phyloP scores from a whole-genome alignment of 108 stramenopile genomes.

The Cyclotella distinguenda region DNA sequence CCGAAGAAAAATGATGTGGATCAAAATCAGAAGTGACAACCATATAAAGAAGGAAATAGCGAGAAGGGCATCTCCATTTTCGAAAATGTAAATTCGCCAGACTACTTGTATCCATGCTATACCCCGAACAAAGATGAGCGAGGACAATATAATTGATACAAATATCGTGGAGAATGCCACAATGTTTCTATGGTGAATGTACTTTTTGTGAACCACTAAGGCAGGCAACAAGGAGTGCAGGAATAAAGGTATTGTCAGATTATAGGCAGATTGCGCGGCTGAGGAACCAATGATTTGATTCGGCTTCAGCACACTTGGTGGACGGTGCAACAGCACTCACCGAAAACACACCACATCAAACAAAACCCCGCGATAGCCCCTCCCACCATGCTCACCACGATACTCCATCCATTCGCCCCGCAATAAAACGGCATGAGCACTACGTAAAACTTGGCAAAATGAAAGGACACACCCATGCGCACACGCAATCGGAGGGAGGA shows the following conservation, averaged over 20 bases:
- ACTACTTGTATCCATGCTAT: slow-evolving; percentile 46
- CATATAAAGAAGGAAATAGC: slow-evolving; percentile 32
- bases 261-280: not conserved
- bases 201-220: slow-evolving; percentile 32
- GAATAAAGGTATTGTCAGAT: not conserved
- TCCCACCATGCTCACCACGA: slow-evolving; percentile 18
- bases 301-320: not conserved
- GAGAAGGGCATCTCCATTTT: slow-evolving; percentile 31
- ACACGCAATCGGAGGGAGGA: slow-evolving; percentile 14
- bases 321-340: not conserved
- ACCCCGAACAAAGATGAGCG: slow-evolving; percentile 37
- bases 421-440: slow-evolving; percentile 46
- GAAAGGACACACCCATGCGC: slow-evolving; percentile 30
- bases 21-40: slow-evolving; percentile 23
- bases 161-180: slow-evolving; percentile 35
- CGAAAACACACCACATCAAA: slow-evolving; percentile 42
- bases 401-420: slow-evolving; percentile 13
- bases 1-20: slow-evolving; percentile 33
- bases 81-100: slow-evolving; percentile 20
- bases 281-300: not conserved
- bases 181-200: slow-evolving; percentile 27
- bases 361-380: slow-evolving; percentile 27
- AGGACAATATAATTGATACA: slow-evolving; percentile 17
- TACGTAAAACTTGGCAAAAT: slow-evolving; percentile 46
- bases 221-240: not conserved